Conservation (phyloP, 306 rosid species). For the Quercus agrifolia region DNA sequence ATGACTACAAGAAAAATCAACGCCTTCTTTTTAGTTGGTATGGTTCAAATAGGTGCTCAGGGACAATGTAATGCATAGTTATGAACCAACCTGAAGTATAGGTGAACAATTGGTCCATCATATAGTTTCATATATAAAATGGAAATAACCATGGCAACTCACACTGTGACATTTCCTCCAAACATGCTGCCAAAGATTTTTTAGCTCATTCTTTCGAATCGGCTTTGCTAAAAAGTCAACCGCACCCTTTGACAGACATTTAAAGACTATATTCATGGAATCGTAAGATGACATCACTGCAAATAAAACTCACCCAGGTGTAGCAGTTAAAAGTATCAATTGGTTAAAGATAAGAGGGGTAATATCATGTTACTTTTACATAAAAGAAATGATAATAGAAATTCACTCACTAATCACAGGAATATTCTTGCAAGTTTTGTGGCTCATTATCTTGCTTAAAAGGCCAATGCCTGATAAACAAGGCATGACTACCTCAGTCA, state of each 20-base stretch:
- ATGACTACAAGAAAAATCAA: background rate
- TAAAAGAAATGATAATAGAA: background rate
- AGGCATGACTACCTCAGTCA: slow-evolving; percentile 70
- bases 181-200: slow-evolving; percentile 98
- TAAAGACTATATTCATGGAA: slow-evolving; percentile 92
- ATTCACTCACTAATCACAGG: slow-evolving; percentile 66
- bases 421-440: slow-evolving; percentile 48
- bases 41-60: slow-evolving; percentile 1
- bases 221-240: slow-evolving; percentile 95
- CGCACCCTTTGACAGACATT: slow-evolving; percentile 98
- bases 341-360: background rate
- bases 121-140: background rate
- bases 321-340: slow-evolving; percentile 35
- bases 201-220: slow-evolving; percentile 94
- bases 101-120: background rate
- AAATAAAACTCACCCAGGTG: slow-evolving; percentile 52
- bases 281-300: slow-evolving; percentile 99
- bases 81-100: background rate
- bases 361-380: slow-evolving; percentile 15
- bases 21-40: background rate
- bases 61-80: background rate
- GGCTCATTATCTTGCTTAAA: slow-evolving; percentile 58
- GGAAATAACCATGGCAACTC: slow-evolving; percentile 35
- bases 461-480: slow-evolving; percentile 59
- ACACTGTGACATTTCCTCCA: slow-evolving; percentile 99